Evolutionary conservation across 164 flowering plant species (phyloP).

Genomic region (Liquidambar formosana): DNA sequence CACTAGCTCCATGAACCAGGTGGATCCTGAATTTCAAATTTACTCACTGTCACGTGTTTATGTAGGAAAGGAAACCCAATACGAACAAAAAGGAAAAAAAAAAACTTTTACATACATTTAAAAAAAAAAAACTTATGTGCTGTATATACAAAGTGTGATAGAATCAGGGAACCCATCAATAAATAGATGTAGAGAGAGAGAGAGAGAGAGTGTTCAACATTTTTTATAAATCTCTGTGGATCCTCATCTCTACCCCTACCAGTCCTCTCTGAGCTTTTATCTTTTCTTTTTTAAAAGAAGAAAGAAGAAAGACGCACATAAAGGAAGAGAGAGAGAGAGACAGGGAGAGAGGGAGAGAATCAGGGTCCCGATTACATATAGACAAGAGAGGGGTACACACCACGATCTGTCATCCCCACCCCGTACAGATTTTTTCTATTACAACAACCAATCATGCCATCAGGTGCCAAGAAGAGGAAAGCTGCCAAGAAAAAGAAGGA

Average conservation of each 20-base stretch:
- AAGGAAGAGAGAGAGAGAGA: neutral
- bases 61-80: too few relatives aligned
- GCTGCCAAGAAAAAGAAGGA: constrained; percentile 69
- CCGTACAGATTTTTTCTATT: neutral
- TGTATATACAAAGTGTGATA: too few relatives aligned
- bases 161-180: too few relatives aligned
- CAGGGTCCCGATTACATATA: neutral
- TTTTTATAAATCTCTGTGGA: neutral
- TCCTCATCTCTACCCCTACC: neutral
- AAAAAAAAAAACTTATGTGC: too few relatives aligned
- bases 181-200: too few relatives aligned
- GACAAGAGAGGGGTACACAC: constrained; percentile 2
- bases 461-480: constrained; percentile 69
- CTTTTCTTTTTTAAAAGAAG: too few relatives aligned
- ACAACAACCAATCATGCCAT: constrained; percentile 55
- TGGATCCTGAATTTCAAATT: too few relatives aligned
- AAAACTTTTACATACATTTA: too few relatives aligned
- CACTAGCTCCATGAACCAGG: too few relatives aligned
- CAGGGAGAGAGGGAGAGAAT: neutral
- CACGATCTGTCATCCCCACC: constrained; percentile 10
- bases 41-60: too few relatives aligned
- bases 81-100: too few relatives aligned
- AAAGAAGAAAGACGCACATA: neutral
- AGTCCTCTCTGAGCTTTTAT: neutral
- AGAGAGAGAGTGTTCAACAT: neutral